These are phyloP conservation scores for Peniophora sp. DNA, from an alignment of 1,284 basidiomycete genomes.

Conservation along the genomic window DNA sequence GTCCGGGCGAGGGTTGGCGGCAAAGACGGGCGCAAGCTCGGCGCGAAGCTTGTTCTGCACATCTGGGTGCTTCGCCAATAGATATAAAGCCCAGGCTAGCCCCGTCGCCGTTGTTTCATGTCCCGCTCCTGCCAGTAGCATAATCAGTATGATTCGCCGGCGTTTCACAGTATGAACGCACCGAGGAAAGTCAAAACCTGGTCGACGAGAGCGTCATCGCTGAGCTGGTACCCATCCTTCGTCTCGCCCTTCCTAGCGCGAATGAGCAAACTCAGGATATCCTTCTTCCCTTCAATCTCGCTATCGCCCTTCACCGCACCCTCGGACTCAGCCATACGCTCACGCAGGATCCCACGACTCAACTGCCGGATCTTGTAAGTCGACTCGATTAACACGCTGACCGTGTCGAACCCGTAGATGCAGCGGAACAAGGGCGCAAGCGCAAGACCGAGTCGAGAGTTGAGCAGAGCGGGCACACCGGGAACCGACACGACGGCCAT, in stretches of 20 bases:
- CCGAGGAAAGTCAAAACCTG: conserved; percentile 30
- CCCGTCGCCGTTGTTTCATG: conserved; percentile 45
- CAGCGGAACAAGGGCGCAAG: neutral
- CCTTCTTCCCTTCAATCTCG: conserved; percentile 25
- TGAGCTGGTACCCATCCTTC: conserved; percentile 28
- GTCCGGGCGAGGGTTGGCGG: conserved; percentile 28
- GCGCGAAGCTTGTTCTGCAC: conserved; percentile 34
- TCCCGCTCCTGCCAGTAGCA: conserved; percentile 45
- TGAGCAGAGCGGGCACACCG: conserved; percentile 13
- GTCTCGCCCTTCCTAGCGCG: conserved; percentile 28
- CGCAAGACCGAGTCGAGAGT: neutral
- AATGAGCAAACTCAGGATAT: conserved; percentile 43
- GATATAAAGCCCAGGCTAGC: conserved; percentile 37
- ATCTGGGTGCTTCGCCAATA: conserved; percentile 25
- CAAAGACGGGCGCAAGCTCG: conserved; percentile 31
- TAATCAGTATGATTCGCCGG: conserved; percentile 14
- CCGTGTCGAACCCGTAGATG: conserved; percentile 12
- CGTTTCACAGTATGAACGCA: neutral
- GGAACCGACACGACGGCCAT: conserved; percentile 30
- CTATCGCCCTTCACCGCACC: neutral
- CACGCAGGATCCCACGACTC: conserved; percentile 15
- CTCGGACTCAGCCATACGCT: conserved; percentile 33
- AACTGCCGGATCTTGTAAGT: conserved; percentile 34
- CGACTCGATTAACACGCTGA: conserved; percentile 25
- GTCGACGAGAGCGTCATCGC: conserved; percentile 40